Base-by-base conservation (phyloP, 2,329 filamentous ascomycete species). In the Didymella segeticola region DNA sequence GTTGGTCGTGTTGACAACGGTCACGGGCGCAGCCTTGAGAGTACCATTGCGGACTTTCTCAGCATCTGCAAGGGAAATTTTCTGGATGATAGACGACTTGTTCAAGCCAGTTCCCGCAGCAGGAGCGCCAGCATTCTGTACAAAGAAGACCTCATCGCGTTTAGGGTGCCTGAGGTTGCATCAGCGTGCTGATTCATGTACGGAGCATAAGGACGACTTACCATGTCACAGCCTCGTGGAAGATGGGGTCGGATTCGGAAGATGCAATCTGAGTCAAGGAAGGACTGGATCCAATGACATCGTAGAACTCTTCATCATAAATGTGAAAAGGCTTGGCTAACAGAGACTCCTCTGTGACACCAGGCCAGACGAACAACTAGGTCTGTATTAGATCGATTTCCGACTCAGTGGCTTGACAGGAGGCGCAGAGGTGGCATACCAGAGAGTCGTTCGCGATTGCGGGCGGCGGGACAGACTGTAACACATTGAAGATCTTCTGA, bases 141-240 rank as follows among this genome's bases (percentile, higher is more conserved):
- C 63, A 30, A 66, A 66, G 54, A 66, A 66, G 14, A 66, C 63
- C 34, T 66, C 63, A 22, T 66, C 62, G 9, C 53, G 56, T 12
- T 55, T 31, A 52, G 63, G 61, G 14, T 59, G 25, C 58, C 58
- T 61, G 10, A 5, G 6, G 4, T 26, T 4, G 15, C 8, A 15
- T 58, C n/a, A 58, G 36, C 1, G 3, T 30, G 9, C 2, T 1
- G 11, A 5, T 36, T 2, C 6, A 12, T 27, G 6, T 11, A 8
- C 22, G 26, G 17, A 10, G 6, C 5, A 12, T 9, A 6, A 11
- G 5, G 9, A 26, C 11, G 8, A 23, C 38, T 41, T 55, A 65
- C 63, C 63, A 66, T 12, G 61, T 64, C 14, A 66, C 63, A 15
- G 63, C 63, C 42, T 66, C 63, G 30, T 66, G 63, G 46, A 66